Base-by-base conservation (phyloP, 164 flowering plant species). In the Chimonanthus praecox region DNA sequence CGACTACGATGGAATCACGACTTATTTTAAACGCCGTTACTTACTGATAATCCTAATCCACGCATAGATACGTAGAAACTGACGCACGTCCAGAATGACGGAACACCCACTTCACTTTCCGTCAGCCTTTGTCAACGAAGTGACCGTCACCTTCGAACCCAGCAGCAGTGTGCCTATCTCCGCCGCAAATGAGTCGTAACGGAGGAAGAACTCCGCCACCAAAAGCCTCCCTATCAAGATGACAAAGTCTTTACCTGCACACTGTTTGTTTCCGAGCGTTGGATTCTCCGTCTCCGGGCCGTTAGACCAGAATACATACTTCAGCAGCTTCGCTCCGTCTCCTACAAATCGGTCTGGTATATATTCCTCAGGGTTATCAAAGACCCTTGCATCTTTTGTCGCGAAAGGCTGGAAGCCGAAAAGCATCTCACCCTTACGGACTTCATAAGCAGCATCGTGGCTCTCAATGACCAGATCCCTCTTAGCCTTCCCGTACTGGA, bases 231-330 rank as follows among this genome's bases (percentile, higher is more conserved):
- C 72, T n/a, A 82, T 6, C 68, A 87, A 71, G 61, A 82, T 76
- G 76, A 87, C 86, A 73, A 86, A 61, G 50, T 87, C 80, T 74
- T 85, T 87, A 13, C 74, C 90, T 0, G 87, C 77, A 62, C 90
- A 88, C 65, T 81, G 85, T 76, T 88, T 88, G 49, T 84, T 80
- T 11, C 63, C 80, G 58, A 63, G 74, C 62, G 79, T 79, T 3
- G 88, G 84, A 54, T 70, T 71, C 16, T 81, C 87, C 5, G 78
- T 83, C 75, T 88, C 88, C 0, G 80, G 78, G 5, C 86, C 92
- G 49, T 88, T 89, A 0, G 90, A 87, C 91, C 93, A 89, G 9
- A 77, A 80, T 6, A 87, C 84, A 43, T 89, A 79, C 83, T 81
- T 83, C 70, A 88, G 62, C 79, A 85, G 64, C 74, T 77, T 85